phyloP scores from a whole-genome alignment of 352 stramenopile species.

The Phytophthora cryptogea region DNA sequence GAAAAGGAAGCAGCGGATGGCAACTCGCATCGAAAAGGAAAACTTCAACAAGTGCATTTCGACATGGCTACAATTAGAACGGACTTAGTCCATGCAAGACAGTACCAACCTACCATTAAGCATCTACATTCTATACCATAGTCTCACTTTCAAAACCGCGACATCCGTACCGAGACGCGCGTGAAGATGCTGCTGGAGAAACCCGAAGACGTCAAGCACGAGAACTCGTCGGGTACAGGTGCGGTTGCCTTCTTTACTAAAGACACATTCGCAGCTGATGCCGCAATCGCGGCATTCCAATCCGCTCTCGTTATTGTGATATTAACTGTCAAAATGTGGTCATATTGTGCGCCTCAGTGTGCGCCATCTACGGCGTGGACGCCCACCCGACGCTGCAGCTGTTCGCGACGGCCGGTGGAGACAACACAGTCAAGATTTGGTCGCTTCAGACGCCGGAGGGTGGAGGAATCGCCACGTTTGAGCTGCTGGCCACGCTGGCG shows the following conservation, averaged over 20 bases:
- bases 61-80: slow-evolving; percentile 27
- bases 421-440: slow-evolving; percentile 88
- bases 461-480: slow-evolving; percentile 65
- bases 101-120: not conserved
- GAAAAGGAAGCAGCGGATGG: not conserved
- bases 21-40: slow-evolving; percentile 2
- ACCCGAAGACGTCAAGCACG: slow-evolving; percentile 73
- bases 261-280: not conserved
- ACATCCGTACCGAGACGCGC: not conserved
- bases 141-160: slow-evolving; percentile 1
- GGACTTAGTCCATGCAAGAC: not conserved
- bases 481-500: slow-evolving; percentile 78
- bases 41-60: slow-evolving; percentile 10
- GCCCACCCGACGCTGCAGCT: slow-evolving; percentile 73
- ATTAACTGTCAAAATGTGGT: slow-evolving; percentile 7
- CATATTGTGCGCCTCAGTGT: slow-evolving; percentile 34
- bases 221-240: slow-evolving; percentile 73
- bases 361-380: slow-evolving; percentile 86
- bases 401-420: slow-evolving; percentile 81
- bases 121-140: not conserved
- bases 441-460: slow-evolving; percentile 45
- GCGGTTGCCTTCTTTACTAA: slow-evolving; percentile 3
- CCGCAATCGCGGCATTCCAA: not conserved
- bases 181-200: slow-evolving; percentile 83
- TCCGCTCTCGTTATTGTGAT: slow-evolving; percentile 10